phyloP scores from a whole-genome alignment of 805 yeast species.

The Starmerella geochares region DNA sequence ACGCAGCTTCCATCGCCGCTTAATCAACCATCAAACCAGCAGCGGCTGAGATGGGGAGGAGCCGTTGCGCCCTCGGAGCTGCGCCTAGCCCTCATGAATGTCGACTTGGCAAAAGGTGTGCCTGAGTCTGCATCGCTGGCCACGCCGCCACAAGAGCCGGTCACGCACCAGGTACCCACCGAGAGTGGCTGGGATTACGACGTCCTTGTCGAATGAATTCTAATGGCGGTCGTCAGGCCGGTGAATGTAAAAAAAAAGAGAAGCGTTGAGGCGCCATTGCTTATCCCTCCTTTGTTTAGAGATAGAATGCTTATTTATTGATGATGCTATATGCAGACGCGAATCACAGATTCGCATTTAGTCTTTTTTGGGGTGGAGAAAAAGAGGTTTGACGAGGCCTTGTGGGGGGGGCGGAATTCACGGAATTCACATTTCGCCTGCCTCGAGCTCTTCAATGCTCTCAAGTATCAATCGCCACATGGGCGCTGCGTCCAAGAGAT shows the following conservation, averaged over 20 bases:
- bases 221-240: too few relatives aligned
- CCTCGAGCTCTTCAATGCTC: constrained; percentile 25
- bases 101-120: constrained; percentile 26
- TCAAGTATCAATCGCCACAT: constrained; percentile 24
- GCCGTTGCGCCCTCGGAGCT: constrained; percentile 30
- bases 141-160: constrained; percentile 19
- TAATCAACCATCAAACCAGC: constrained; percentile 9
- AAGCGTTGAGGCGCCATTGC: too few relatives aligned
- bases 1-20: background rate
- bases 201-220: background rate
- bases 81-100: constrained; percentile 30
- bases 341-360: background rate
- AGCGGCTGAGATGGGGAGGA: constrained; percentile 18
- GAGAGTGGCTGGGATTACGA: background rate
- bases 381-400: too few relatives aligned
- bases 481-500: constrained; percentile 17
- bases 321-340: constrained; percentile 6
- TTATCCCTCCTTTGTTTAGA: background rate
- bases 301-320: constrained; percentile 2
- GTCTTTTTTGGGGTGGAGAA: background rate
- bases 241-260: too few relatives aligned
- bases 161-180: background rate
- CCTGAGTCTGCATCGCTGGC: constrained; percentile 16
- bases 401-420: too few relatives aligned
- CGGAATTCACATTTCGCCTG: constrained; percentile 13